Conservation (phyloP, 805 yeast species). For the Nakazawaea holstii region DNA sequence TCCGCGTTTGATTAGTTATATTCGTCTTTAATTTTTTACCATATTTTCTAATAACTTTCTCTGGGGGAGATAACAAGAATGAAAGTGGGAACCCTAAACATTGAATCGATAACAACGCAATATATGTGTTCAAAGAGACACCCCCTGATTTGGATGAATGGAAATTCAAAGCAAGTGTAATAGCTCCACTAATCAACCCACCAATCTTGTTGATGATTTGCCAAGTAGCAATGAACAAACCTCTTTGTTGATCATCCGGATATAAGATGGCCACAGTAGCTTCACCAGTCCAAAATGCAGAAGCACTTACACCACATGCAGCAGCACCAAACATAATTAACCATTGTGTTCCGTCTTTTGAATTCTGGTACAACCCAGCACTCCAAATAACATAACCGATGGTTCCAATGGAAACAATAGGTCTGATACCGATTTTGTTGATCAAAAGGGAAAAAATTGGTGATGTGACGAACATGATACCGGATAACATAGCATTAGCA, state of each 20-base stretch:
- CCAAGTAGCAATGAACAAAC: slow-evolving; percentile 24
- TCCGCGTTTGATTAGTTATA: slow-evolving; percentile 14
- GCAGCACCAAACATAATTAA: slow-evolving; percentile 21
- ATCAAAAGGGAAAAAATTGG: slow-evolving; percentile 19
- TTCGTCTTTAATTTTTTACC: not conserved
- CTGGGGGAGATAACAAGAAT: slow-evolving; percentile 19
- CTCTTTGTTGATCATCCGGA: slow-evolving; percentile 19
- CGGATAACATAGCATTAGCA: slow-evolving; percentile 14
- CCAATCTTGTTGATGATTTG: slow-evolving; percentile 21
- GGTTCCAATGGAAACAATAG: slow-evolving; percentile 16
- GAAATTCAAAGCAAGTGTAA: slow-evolving; percentile 16
- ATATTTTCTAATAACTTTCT: slow-evolving; percentile 14
- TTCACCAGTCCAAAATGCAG: slow-evolving; percentile 24
- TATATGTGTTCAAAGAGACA: slow-evolving; percentile 21
- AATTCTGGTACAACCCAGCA: slow-evolving; percentile 22
- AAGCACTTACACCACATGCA: slow-evolving; percentile 19
- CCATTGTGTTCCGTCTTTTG: slow-evolving; percentile 20
- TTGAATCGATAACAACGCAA: slow-evolving; percentile 20
- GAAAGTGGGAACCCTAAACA: slow-evolving; percentile 21
- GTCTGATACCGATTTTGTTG: slow-evolving; percentile 18
- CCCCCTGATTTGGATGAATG: slow-evolving; percentile 13
- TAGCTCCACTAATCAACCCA: slow-evolving; percentile 21
- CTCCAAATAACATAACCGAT: slow-evolving; percentile 21
- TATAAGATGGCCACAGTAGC: slow-evolving; percentile 21
- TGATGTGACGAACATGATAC: slow-evolving; percentile 18